phyloP scores from a whole-genome alignment of 1,284 basidiomycete genomes.

The Fomitopsis betulina region DNA sequence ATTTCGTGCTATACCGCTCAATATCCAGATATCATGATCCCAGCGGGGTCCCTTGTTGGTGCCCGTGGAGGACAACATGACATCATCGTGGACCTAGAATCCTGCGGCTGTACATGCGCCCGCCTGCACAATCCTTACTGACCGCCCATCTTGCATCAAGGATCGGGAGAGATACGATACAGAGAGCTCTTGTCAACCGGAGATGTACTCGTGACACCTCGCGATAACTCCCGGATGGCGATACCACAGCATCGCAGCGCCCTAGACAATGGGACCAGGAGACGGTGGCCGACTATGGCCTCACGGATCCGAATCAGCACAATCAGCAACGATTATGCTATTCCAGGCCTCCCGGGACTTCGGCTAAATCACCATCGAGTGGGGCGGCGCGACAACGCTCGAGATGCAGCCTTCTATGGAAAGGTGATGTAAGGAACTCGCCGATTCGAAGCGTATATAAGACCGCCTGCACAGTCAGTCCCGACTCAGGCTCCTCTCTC shows the following conservation, averaged over 20 bases:
- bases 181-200: not conserved
- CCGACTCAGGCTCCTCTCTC: slow-evolving; percentile 12
- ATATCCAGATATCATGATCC: not conserved
- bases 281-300: not conserved
- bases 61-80: not conserved
- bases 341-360: slow-evolving; percentile 2
- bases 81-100: not conserved
- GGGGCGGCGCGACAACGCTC: not conserved
- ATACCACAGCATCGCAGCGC: not conserved
- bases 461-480: slow-evolving; percentile 3
- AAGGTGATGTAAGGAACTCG: not conserved
- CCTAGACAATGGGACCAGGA: not conserved
- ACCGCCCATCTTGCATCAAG: not conserved
- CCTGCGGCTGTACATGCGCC: not conserved
- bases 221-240: not conserved
- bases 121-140: not conserved
- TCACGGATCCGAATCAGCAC: slow-evolving; percentile 3
- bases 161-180: not conserved
- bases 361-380: not conserved
- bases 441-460: slow-evolving; percentile 22
- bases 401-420: not conserved
- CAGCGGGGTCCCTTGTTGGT: not conserved
- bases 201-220: not conserved
- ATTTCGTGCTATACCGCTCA: not conserved
- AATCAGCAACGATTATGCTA: slow-evolving; percentile 1